These are phyloP conservation scores for Bryum argenteum DNA, from an alignment of 225 moss, liverwort and hornwort species.

Conservation along the genomic window DNA sequence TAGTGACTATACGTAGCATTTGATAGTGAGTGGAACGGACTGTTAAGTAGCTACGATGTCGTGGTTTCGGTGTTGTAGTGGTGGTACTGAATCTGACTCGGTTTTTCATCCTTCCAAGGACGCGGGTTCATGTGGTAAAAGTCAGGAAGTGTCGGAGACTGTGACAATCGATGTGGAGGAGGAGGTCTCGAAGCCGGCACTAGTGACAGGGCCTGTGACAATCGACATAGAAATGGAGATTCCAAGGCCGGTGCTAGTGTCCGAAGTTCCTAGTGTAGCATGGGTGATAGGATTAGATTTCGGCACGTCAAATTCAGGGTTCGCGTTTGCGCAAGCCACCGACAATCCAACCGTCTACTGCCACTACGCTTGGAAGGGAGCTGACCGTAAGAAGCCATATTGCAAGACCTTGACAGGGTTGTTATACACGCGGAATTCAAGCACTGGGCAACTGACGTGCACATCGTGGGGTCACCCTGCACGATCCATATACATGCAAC, in stretches of 20 bases:
- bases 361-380: background rate
- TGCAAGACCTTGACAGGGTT: background rate
- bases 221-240: background rate
- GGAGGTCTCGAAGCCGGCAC: too few species aligned
- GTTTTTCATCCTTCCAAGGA: background rate
- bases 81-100: too few species aligned
- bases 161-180: background rate
- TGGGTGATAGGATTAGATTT: background rate
- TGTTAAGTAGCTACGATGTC: too few species aligned
- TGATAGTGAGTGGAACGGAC: too few species aligned
- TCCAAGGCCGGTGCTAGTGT: background rate
- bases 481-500: background rate
- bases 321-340: background rate
- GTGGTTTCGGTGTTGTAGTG: too few species aligned
- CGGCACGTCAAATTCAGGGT: background rate
- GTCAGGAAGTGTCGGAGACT: background rate
- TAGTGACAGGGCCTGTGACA: background rate
- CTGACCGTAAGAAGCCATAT: background rate
- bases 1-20: too few species aligned
- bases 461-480: background rate
- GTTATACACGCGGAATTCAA: background rate
- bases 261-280: background rate
- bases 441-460: background rate
- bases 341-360: background rate
- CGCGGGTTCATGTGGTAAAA: background rate